A percentile compares a stretch with the other conserved stretches of the same genome.
These are phyloP conservation scores for Nicotiana obtusifolia DNA, from an alignment of 257 asterid genomes.

Conservation along the genomic window DNA sequence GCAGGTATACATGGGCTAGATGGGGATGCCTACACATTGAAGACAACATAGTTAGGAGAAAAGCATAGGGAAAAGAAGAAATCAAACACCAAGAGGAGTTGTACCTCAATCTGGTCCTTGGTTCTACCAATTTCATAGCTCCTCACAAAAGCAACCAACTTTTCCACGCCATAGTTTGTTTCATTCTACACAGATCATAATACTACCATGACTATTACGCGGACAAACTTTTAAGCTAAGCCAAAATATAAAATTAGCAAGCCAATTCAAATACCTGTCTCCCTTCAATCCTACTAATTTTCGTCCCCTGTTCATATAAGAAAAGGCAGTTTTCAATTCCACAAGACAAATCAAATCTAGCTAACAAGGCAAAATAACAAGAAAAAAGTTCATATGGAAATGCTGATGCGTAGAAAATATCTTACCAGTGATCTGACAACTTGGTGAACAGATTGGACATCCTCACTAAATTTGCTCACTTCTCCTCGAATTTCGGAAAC, in stretches of 20 bases:
- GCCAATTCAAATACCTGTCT: conserved; percentile 53
- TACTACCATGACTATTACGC: conserved; percentile 4
- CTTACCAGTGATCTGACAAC: conserved; percentile 75
- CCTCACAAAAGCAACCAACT: conserved; percentile 44
- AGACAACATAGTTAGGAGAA: conserved; percentile 11
- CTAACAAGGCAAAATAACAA: neutral
- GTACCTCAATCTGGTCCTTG: conserved; percentile 61
- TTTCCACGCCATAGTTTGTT: conserved; percentile 50
- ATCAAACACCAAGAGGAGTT: conserved; percentile 19
- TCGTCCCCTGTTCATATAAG: conserved; percentile 58
- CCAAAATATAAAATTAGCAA: neutral
- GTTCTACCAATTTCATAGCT: conserved; percentile 36
- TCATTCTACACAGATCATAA: conserved; percentile 37
- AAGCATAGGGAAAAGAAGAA: neutral
- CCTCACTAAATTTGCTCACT: conserved; percentile 45
- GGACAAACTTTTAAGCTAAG: neutral
- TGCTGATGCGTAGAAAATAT: conserved; percentile 9
- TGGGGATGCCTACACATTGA: conserved; percentile 42
- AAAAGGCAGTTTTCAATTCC: conserved; percentile 17
- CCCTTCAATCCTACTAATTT: conserved; percentile 71
- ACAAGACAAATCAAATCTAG: neutral
- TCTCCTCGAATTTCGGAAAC: conserved; percentile 61
- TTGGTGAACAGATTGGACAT: conserved; percentile 59
- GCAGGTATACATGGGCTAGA: conserved; percentile 49
- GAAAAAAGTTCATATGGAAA: conserved; percentile 11